Percentiles rank a stretch among this genome's conserved stretches.
phyloP scores from a whole-genome alignment of 2,329 filamentous ascomycete species.

The Immersiporthe knoxdaviesiana region DNA sequence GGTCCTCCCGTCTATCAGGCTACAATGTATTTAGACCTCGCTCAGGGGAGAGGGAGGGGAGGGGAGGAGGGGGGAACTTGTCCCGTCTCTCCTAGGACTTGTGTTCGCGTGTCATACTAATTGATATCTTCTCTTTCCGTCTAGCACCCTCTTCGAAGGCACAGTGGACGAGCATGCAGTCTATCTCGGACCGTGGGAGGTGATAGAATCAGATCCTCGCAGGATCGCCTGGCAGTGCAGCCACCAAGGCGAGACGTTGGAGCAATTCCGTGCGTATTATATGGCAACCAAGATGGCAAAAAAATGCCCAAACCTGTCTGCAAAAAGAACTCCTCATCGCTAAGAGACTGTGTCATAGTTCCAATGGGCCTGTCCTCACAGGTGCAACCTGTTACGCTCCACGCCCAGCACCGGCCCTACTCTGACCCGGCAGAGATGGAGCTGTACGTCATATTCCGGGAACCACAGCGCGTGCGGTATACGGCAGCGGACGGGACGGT shows the following conservation, averaged over 20 bases:
- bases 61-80: too few relatives aligned
- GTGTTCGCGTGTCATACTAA: slow-evolving; percentile 22
- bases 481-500: slow-evolving; percentile 50
- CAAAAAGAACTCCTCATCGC: too few relatives aligned
- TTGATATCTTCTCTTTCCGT: not conserved
- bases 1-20: slow-evolving; percentile 58
- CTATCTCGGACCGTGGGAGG: slow-evolving; percentile 58
- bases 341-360: slow-evolving; percentile 40
- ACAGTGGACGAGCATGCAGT: slow-evolving; percentile 53
- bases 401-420: slow-evolving; percentile 55
- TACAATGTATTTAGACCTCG: slow-evolving; percentile 48
- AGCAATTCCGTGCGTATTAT: slow-evolving; percentile 51
- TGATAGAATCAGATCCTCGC: slow-evolving; percentile 51
- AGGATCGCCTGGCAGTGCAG: slow-evolving; percentile 58
- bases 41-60: slow-evolving; percentile 24
- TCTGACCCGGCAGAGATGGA: slow-evolving; percentile 55
- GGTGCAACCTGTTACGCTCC: slow-evolving; percentile 53
- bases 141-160: slow-evolving; percentile 54
- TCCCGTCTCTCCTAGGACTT: slow-evolving; percentile 1
- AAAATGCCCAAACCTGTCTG: not conserved
- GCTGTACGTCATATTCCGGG: slow-evolving; percentile 51
- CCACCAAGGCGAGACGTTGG: slow-evolving; percentile 55
- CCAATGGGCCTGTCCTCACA: slow-evolving; percentile 50
- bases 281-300: not conserved
- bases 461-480: slow-evolving; percentile 53